A percentile compares a stretch with the other conserved stretches of the same genome.
phyloP scores from a whole-genome alignment of 495 filamentous ascomycete species.

The Paragyromitra xinjiangensis region DNA sequence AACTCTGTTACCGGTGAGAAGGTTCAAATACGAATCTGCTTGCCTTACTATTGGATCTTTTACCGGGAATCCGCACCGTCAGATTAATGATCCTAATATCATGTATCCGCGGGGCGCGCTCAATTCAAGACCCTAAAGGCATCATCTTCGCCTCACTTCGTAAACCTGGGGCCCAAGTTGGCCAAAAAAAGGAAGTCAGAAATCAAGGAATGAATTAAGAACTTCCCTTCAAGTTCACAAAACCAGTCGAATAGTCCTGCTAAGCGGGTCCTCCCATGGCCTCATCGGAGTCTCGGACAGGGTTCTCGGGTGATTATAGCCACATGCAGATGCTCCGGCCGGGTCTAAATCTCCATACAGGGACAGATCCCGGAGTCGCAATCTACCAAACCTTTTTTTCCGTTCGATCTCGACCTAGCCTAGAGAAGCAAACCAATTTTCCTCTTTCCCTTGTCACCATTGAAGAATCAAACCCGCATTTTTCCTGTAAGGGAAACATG shows the following conservation, averaged over 20 bases:
- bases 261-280: constrained; percentile 7
- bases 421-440: constrained; percentile 34
- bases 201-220: neutral
- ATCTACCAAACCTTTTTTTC: constrained; percentile 45
- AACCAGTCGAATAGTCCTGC: constrained; percentile 11
- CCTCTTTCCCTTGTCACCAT: constrained; percentile 23
- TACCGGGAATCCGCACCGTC: constrained; percentile 9
- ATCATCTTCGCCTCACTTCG: constrained; percentile 76
- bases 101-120: constrained; percentile 60
- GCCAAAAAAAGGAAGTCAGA: neutral
- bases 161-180: neutral
- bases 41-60: constrained; percentile 9
- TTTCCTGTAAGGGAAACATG: constrained; percentile 31
- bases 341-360: constrained; percentile 47
- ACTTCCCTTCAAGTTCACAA: neutral
- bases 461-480: constrained; percentile 21
- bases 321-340: constrained; percentile 44
- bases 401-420: constrained; percentile 18
- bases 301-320: constrained; percentile 44
- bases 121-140: constrained; percentile 83
- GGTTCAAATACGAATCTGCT: constrained; percentile 16
- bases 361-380: constrained; percentile 46
- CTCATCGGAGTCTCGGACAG: neutral
- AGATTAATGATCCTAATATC: constrained; percentile 33
- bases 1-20: constrained; percentile 18